These are phyloP conservation scores for Tetrapyrgos nigripes DNA, from an alignment of 1,284 basidiomycete genomes.

Conservation along the genomic window DNA sequence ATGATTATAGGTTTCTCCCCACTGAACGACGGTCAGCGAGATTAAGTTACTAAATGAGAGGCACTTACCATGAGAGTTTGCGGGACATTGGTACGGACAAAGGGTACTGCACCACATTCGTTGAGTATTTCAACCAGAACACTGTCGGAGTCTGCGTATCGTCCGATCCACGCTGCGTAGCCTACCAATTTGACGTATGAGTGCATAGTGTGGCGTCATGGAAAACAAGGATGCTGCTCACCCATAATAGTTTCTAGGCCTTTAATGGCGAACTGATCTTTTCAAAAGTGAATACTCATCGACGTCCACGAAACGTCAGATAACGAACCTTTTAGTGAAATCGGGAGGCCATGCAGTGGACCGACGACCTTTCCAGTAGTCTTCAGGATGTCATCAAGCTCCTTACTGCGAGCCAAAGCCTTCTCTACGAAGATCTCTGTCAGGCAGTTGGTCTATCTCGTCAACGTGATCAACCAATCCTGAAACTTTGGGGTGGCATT, in stretches of 20 bases:
- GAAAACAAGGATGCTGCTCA: conserved; percentile 24
- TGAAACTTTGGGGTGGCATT: conserved; percentile 24
- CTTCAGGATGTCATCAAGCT: conserved; percentile 59
- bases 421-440: conserved; percentile 71
- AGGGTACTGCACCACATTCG: conserved; percentile 69
- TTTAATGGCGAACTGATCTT: conserved; percentile 65
- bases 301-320: neutral
- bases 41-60: neutral
- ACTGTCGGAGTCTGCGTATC: conserved; percentile 57
- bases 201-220: neutral
- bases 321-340: conserved; percentile 56
- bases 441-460: conserved; percentile 56
- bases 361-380: conserved; percentile 57
- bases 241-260: conserved; percentile 70
- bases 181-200: conserved; percentile 45
- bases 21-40: conserved; percentile 46
- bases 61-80: conserved; percentile 66
- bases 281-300: neutral
- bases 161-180: conserved; percentile 71
- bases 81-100: conserved; percentile 75
- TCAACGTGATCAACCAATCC: neutral
- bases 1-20: conserved; percentile 60
- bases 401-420: conserved; percentile 59
- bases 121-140: conserved; percentile 67
- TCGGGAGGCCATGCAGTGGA: conserved; percentile 67